Evolutionary conservation across 768 basidiomycete species (phyloP).

Genomic region (Termitomyces sp.): DNA sequence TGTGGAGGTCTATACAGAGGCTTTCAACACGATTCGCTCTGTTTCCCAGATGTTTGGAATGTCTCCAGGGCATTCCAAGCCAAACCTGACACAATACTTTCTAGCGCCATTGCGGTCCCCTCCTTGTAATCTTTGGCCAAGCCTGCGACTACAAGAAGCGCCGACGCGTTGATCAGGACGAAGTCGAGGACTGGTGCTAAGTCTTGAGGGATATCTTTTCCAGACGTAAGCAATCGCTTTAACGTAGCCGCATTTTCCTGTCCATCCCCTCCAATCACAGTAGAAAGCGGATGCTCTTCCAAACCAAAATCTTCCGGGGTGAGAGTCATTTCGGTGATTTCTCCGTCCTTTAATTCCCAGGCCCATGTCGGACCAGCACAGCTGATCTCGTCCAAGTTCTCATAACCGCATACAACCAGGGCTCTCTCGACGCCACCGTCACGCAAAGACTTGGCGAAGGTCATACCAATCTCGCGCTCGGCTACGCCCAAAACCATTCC

Average conservation of each 20-base stretch:
- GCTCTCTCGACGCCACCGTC: slow-evolving; percentile 78
- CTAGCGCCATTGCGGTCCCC: slow-evolving; percentile 63
- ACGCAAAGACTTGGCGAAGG: slow-evolving; percentile 72
- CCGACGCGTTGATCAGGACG: slow-evolving; percentile 87
- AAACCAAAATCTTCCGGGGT: slow-evolving; percentile 79
- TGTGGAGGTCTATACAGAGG: not conserved
- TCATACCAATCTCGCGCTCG: slow-evolving; percentile 69
- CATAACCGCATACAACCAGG: slow-evolving; percentile 89
- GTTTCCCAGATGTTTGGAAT: slow-evolving; percentile 29
- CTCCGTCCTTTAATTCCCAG: slow-evolving; percentile 74
- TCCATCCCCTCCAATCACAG: slow-evolving; percentile 72
- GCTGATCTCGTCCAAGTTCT: slow-evolving; percentile 92
- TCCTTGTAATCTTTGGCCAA: slow-evolving; percentile 63
- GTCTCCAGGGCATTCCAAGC: slow-evolving; percentile 54
- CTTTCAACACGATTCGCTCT: not conserved
- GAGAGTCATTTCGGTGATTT: slow-evolving; percentile 57
- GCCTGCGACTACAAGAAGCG: slow-evolving; percentile 82
- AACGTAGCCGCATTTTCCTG: slow-evolving; percentile 78
- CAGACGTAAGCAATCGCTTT: slow-evolving; percentile 54
- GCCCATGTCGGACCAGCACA: slow-evolving; percentile 86
- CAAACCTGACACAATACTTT: slow-evolving; percentile 52
- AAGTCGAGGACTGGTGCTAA: slow-evolving; percentile 75
- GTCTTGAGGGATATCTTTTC: slow-evolving; percentile 45
- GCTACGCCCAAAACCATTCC: slow-evolving; percentile 94
- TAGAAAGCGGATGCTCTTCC: slow-evolving; percentile 55